Percentiles rank a stretch among this genome's conserved stretches.
phyloP scores from a whole-genome alignment of 441 rosid species.

The Adansonia madagascariensis region DNA sequence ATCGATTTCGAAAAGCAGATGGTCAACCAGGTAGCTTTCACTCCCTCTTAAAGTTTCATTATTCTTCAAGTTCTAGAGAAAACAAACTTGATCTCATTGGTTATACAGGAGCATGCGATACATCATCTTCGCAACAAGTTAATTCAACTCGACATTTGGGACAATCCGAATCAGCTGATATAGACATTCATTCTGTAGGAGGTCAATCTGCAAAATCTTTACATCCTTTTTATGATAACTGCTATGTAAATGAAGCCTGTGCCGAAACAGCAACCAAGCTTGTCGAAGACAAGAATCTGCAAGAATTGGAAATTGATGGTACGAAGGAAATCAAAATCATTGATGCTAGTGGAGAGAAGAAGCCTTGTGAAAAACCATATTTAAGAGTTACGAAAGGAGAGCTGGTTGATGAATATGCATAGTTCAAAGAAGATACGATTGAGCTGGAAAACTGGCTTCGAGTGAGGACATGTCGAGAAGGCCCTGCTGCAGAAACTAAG shows the following conservation, averaged over 20 bases:
- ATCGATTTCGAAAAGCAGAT: slow-evolving; percentile 36
- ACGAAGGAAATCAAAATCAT: slow-evolving; percentile 23
- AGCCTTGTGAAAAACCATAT: slow-evolving; percentile 25
- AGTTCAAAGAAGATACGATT: not conserved
- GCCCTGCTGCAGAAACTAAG: slow-evolving; percentile 11
- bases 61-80: slow-evolving; percentile 15
- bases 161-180: slow-evolving; percentile 23
- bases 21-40: slow-evolving; percentile 39
- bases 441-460: not conserved
- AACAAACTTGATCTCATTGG: not conserved
- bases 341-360: slow-evolving; percentile 23
- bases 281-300: slow-evolving; percentile 17
- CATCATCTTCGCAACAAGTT: not conserved
- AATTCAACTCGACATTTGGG: slow-evolving; percentile 12
- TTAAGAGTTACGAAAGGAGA: slow-evolving; percentile 22
- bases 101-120: slow-evolving; percentile 8
- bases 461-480: not conserved
- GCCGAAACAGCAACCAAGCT: slow-evolving; percentile 7
- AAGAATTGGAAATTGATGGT: slow-evolving; percentile 25
- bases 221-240: slow-evolving; percentile 33
- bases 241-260: not conserved
- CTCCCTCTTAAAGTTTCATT: not conserved
- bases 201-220: slow-evolving; percentile 23
- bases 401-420: not conserved
- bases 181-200: slow-evolving; percentile 23